Conservation (phyloP, 2,329 filamentous ascomycete species). For the Cladosporium sp. region DNA sequence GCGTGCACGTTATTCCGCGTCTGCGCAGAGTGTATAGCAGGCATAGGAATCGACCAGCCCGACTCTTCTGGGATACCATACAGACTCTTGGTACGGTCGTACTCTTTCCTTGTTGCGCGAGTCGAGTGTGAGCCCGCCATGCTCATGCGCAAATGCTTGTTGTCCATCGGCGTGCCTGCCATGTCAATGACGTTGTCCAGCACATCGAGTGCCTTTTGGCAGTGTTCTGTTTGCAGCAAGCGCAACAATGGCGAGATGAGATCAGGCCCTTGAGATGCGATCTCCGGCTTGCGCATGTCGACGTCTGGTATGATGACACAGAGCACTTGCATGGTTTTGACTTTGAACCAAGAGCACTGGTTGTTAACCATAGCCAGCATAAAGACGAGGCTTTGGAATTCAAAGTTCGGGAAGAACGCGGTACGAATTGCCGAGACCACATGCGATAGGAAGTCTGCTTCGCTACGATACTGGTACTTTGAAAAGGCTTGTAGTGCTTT, state of each 20-base stretch:
- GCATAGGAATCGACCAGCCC: constrained; percentile 94
- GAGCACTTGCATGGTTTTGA: constrained; percentile 89
- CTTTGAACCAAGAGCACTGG: constrained; percentile 82
- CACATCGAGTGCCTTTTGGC: constrained; percentile 86
- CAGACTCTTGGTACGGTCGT: constrained; percentile 87
- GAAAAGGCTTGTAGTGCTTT: constrained; percentile 71
- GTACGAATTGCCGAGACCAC: constrained; percentile 73
- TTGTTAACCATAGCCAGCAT: constrained; percentile 91
- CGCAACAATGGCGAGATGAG: constrained; percentile 90
- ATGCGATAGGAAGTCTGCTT: constrained; percentile 74
- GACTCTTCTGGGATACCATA: constrained; percentile 96
- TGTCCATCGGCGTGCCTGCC: constrained; percentile 83
- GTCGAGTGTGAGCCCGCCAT: constrained; percentile 85
- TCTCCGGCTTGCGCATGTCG: constrained; percentile 88
- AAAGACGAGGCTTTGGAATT: constrained; percentile 85
- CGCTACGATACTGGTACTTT: constrained; percentile 64
- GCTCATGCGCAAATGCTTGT: constrained; percentile 94
- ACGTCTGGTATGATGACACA: constrained; percentile 83
- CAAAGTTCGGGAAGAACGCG: constrained; percentile 77
- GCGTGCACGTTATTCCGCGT: constrained; percentile 93
- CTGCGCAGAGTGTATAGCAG: constrained; percentile 81
- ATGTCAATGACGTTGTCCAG: constrained; percentile 95
- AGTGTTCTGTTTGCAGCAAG: constrained; percentile 88
- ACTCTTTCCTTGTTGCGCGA: constrained; percentile 85
- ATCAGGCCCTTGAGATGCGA: constrained; percentile 88